Percentiles rank a stretch among this genome's conserved stretches.
These are phyloP conservation scores for Aspergillus leporis DNA, from an alignment of 495 filamentous ascomycete genomes.

Conservation along the genomic window DNA sequence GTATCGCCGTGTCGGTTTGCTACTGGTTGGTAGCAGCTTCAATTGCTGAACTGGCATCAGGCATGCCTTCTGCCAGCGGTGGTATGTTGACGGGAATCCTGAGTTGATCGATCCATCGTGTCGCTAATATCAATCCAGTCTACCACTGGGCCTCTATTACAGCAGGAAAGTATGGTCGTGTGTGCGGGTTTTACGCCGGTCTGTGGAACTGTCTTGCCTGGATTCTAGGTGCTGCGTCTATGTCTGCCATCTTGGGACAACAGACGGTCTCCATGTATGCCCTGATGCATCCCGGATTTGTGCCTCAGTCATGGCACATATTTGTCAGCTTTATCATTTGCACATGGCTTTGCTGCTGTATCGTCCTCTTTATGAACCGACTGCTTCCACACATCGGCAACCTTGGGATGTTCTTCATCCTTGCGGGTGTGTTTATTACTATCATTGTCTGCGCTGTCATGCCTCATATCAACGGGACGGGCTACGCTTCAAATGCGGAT, in stretches of 20 bases:
- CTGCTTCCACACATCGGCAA: constrained; percentile 65
- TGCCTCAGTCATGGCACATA: constrained; percentile 69
- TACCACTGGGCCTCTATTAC: constrained; percentile 86
- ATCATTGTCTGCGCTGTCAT: constrained; percentile 75
- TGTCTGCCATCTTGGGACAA: constrained; percentile 66
- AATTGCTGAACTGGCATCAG: constrained; percentile 73
- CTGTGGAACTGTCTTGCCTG: constrained; percentile 82
- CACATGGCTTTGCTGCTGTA: constrained; percentile 64
- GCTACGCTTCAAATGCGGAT: constrained; percentile 54
- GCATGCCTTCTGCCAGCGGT: constrained; percentile 77
- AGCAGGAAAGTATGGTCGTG: constrained; percentile 67
- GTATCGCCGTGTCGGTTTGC: constrained; percentile 49
- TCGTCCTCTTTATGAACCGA: constrained; percentile 72
- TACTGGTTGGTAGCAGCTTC: constrained; percentile 57
- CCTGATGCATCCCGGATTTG: constrained; percentile 64
- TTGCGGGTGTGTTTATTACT: constrained; percentile 68
- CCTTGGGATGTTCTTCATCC: constrained; percentile 67
- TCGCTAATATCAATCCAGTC: constrained; percentile 33
- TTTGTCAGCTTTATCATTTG: constrained; percentile 69
- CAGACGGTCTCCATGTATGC: constrained; percentile 70
- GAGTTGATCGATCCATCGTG: background rate
- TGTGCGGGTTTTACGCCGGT: constrained; percentile 75
- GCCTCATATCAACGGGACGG: constrained; percentile 51
- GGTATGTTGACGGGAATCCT: constrained; percentile 26
- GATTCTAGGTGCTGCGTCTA: constrained; percentile 62